Evolutionary conservation across 2,329 filamentous ascomycete species (phyloP).

Genomic region (Nemania sp.): DNA sequence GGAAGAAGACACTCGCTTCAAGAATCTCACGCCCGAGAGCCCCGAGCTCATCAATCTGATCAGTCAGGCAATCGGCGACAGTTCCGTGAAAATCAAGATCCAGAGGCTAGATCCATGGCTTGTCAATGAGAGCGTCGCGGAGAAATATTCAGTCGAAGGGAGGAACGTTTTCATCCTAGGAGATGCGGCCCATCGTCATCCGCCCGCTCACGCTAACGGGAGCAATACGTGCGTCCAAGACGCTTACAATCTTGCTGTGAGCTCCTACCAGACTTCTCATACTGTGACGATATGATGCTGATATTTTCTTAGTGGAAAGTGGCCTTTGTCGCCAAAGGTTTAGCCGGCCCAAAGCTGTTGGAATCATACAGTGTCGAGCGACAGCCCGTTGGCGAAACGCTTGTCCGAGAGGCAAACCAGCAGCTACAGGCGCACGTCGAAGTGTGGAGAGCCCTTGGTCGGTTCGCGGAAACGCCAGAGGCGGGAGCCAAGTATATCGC

Average conservation of each 20-base stretch:
- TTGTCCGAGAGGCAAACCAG: conserved; percentile 60
- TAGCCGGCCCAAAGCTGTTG: conserved; percentile 46
- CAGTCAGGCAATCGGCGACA: conserved; percentile 55
- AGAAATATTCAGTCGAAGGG: conserved; percentile 57
- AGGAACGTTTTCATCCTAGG: conserved; percentile 58
- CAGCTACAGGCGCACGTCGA: conserved; percentile 56
- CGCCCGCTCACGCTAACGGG: conserved; percentile 60
- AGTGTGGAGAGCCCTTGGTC: conserved; percentile 52
- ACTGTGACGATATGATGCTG: neutral
- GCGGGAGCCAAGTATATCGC: conserved; percentile 43
- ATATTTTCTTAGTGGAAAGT: conserved; percentile 52
- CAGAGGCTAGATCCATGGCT: conserved; percentile 61
- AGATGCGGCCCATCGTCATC: conserved; percentile 63
- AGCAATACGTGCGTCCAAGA: conserved; percentile 64
- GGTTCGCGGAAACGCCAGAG: conserved; percentile 45
- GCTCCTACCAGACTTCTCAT: neutral
- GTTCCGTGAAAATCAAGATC: conserved; percentile 52
- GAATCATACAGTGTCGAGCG: conserved; percentile 51
- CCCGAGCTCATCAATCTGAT: conserved; percentile 25
- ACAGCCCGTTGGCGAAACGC: conserved; percentile 52
- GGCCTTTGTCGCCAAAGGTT: conserved; percentile 49
- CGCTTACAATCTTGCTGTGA: conserved; percentile 55
- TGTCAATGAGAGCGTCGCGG: conserved; percentile 65
- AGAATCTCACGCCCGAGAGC: conserved; percentile 16
- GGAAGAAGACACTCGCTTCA: conserved; percentile 20